Conservation (phyloP, 352 stramenopile genomes). For the Phytophthora ohioensis region DNA sequence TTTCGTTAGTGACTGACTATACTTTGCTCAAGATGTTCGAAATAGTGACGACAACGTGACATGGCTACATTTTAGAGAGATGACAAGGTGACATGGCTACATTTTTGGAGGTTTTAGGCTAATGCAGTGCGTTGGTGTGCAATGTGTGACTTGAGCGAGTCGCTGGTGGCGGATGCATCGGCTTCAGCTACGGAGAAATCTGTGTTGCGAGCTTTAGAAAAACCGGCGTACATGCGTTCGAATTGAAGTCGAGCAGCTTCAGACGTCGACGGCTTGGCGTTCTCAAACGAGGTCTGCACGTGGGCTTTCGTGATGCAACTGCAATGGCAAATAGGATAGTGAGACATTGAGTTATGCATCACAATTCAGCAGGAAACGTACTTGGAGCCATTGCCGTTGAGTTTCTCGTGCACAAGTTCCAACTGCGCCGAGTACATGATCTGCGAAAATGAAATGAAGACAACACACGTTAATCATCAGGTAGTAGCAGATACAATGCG, state of each 20-base stretch:
- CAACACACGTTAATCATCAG: background rate
- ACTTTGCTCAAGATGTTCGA: background rate
- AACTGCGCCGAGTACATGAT: constrained; percentile 95
- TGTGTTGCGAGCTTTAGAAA: constrained; percentile 76
- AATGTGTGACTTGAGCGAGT: constrained; percentile 64
- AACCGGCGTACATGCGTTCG: constrained; percentile 73
- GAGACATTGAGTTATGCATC: constrained; percentile 4
- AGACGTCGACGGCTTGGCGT: constrained; percentile 77
- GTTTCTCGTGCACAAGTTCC: constrained; percentile 92
- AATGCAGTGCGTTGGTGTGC: constrained; percentile 77
- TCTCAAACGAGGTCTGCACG: constrained; percentile 70
- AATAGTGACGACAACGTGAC: constrained; percentile 21
- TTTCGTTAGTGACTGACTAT: constrained; percentile 1
- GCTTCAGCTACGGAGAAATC: constrained; percentile 71
- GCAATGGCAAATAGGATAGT: constrained; percentile 4
- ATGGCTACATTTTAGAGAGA: constrained; percentile 9
- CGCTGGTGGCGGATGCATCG: constrained; percentile 49
- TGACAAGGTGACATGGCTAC: constrained; percentile 8
- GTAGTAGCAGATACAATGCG: constrained; percentile 2
- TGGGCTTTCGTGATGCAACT: constrained; percentile 67
- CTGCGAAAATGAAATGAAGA: constrained; percentile 34
- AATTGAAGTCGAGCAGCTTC: constrained; percentile 65
- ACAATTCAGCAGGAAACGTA: constrained; percentile 34
- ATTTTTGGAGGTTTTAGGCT: constrained; percentile 39
- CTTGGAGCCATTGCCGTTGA: constrained; percentile 64